Evolutionary conservation across 345 rosid genomes (phyloP).

Genomic region (Hibiscus mutabilis): DNA sequence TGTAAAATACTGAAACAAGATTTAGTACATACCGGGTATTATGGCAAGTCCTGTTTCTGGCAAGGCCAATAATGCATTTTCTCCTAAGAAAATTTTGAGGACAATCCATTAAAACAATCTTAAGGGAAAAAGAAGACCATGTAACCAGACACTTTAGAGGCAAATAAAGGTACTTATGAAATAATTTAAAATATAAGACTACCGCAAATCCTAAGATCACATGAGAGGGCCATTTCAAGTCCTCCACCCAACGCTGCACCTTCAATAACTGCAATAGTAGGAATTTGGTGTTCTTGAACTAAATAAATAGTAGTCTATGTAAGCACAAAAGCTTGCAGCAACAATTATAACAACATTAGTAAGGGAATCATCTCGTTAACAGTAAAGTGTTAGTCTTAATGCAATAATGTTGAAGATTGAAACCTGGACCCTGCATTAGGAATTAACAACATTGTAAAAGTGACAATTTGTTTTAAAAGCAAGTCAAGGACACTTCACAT

Average conservation of each 20-base stretch:
- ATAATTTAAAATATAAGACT: slow-evolving; percentile 11
- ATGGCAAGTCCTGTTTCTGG: slow-evolving; percentile 98
- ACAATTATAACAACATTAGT: not conserved
- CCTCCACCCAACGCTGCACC: slow-evolving; percentile 97
- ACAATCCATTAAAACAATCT: not conserved
- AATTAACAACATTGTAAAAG: not conserved
- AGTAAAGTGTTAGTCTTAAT: not conserved
- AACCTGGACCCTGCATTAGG: not conserved
- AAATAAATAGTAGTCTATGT: slow-evolving; percentile 5
- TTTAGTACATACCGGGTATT: slow-evolving; percentile 60
- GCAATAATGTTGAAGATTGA: not conserved
- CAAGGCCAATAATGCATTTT: slow-evolving; percentile 70
- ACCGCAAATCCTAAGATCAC: slow-evolving; percentile 94
- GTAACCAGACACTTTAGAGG: not conserved
- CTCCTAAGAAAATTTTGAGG: slow-evolving; percentile 38
- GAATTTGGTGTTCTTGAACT: slow-evolving; percentile 56
- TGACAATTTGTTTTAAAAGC: not conserved
- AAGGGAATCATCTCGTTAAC: not conserved
- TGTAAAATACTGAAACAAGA: not conserved
- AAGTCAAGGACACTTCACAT: not conserved
- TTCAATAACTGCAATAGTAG: slow-evolving; percentile 83
- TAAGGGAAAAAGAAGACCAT: not conserved
- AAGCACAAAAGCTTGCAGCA: not conserved
- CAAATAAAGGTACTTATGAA: not conserved
- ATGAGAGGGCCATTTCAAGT: slow-evolving; percentile 90